Conservation (phyloP, 176 grass and related monocot genomes). For the Elymus sibiricus region DNA sequence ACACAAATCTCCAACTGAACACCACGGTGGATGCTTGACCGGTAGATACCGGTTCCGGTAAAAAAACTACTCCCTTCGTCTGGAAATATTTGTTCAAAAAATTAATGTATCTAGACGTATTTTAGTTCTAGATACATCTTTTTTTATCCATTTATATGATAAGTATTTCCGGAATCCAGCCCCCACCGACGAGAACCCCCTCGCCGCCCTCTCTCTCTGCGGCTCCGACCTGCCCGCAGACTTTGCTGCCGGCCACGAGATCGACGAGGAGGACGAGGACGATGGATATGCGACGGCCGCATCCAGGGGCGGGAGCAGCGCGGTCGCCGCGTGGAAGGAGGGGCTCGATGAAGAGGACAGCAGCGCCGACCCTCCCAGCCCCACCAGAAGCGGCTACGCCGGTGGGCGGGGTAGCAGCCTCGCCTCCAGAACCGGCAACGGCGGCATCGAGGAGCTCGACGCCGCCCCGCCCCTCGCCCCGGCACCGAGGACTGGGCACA, state of each 20-base stretch:
- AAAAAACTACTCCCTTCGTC: no score
- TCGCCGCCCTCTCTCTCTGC: conserved; percentile 37
- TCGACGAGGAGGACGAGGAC: conserved; percentile 35
- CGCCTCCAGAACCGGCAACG: conserved; percentile 56
- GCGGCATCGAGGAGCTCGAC: conserved; percentile 47
- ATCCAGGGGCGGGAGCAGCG: conserved; percentile 43
- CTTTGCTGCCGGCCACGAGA: conserved; percentile 33
- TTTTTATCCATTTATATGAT: no score
- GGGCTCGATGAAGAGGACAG: conserved; percentile 33
- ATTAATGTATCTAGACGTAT: no score
- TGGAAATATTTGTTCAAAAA: no score
- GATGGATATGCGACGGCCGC: conserved; percentile 41
- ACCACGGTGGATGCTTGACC: no score
- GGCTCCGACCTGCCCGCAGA: conserved; percentile 53
- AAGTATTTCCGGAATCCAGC: no score
- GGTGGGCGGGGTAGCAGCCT: conserved; percentile 86
- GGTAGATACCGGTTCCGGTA: no score
- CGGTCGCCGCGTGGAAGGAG: conserved; percentile 18
- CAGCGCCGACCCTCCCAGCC: conserved; percentile 47
- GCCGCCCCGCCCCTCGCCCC: background rate
- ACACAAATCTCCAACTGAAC: no score
- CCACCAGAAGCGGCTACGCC: conserved; percentile 86
- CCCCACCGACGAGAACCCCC: background rate
- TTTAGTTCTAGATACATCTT: no score
- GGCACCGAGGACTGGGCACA: conserved; percentile 47